These are phyloP conservation scores for Chaetoceros tenuissimus DNA, from an alignment of 108 stramenopile species.

Conservation along the genomic window DNA sequence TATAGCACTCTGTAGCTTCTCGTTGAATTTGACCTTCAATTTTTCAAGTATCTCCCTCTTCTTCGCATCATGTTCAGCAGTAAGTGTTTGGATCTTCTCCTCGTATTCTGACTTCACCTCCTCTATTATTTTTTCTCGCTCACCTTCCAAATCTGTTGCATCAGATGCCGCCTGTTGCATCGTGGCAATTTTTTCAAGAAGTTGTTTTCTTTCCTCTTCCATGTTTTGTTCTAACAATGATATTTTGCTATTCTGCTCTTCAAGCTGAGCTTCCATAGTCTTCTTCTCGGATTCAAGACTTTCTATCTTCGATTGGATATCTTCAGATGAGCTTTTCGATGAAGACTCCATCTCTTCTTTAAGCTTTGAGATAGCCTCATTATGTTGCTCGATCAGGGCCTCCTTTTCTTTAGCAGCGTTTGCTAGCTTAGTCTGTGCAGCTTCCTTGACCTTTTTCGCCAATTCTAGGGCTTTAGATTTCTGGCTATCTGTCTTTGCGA, in stretches of 20 bases:
- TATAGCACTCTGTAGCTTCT: neutral
- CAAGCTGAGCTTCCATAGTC: neutral
- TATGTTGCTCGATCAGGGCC: neutral
- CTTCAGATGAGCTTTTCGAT: too few species aligned
- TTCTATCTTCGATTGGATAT: too few species aligned
- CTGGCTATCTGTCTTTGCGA: neutral
- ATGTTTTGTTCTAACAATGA: neutral
- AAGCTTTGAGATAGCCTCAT: neutral
- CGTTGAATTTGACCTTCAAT: neutral
- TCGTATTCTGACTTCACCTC: neutral
- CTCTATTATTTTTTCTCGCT: neutral
- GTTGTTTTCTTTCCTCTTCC: neutral
- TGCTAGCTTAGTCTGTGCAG: neutral
- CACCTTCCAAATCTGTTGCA: neutral
- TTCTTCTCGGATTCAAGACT: neutral
- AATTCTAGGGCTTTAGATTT: neutral
- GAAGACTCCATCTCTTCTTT: neutral
- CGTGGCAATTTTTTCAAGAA: neutral
- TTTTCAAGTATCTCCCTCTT: conserved; percentile 1
- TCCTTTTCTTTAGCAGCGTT: neutral
- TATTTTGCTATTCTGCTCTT: neutral
- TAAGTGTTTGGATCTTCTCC: neutral
- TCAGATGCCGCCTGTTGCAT: neutral
- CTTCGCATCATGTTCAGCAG: neutral
- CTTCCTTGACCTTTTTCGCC: neutral